Conservation (phyloP, 1,284 basidiomycete species). For the Pisolithus thermaeus region DNA sequence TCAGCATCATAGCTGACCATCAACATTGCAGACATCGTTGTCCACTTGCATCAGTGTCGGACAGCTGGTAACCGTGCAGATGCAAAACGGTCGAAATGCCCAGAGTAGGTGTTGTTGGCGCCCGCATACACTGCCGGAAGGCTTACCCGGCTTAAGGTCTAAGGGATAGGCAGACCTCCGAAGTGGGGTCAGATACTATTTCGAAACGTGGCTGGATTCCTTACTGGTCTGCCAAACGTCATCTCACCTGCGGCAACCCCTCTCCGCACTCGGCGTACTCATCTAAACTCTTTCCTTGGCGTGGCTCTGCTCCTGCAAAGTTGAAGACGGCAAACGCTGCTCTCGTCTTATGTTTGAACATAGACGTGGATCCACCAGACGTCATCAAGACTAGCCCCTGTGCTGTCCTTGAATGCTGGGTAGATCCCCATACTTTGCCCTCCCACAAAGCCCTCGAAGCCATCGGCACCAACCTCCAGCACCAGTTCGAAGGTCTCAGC, state of each 20-base stretch:
- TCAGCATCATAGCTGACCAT: background rate
- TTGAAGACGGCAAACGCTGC: constrained; percentile 90
- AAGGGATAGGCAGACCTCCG: constrained; percentile 30
- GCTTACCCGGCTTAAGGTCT: constrained; percentile 11
- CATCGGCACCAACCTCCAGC: constrained; percentile 87
- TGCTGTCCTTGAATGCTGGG: constrained; percentile 95
- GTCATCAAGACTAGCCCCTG: constrained; percentile 97
- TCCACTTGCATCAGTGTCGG: background rate
- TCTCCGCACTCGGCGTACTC: constrained; percentile 60
- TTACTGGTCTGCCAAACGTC: constrained; percentile 80
- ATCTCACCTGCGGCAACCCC: constrained; percentile 84
- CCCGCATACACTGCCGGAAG: constrained; percentile 5
- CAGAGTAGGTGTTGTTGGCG: constrained; percentile 16
- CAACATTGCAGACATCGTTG: background rate
- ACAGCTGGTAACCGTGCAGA: constrained; percentile 3
- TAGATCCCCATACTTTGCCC: constrained; percentile 88
- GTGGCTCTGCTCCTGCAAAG: constrained; percentile 69
- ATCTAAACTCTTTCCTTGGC: constrained; percentile 70
- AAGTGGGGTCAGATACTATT: constrained; percentile 36
- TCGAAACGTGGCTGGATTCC: constrained; percentile 50
- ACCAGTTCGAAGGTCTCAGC: constrained; percentile 95
- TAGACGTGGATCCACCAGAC: constrained; percentile 97
- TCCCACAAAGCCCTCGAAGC: constrained; percentile 86
- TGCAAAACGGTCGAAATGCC: constrained; percentile 26
- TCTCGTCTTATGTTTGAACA: constrained; percentile 94